Evolutionary conservation across 805 yeast species (phyloP).

Genomic region (Alloascoidea africana): DNA sequence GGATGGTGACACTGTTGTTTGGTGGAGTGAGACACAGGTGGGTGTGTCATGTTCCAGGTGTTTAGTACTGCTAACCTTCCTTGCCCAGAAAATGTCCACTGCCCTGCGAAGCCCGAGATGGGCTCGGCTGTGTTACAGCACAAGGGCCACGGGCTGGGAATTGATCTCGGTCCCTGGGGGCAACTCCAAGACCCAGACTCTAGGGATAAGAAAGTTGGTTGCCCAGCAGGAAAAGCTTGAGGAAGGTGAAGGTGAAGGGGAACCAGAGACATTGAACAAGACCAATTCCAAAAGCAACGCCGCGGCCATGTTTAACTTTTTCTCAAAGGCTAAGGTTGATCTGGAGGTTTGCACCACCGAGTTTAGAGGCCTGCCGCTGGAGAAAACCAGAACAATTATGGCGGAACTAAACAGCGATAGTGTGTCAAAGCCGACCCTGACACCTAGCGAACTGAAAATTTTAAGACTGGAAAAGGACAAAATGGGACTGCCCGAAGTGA

Average conservation of each 20-base stretch:
- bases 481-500: conserved; percentile 51
- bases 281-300: conserved; percentile 8
- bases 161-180: too few species aligned
- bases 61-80: too few species aligned
- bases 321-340: conserved; percentile 5
- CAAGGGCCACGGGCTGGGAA: too few species aligned
- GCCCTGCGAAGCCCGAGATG: too few species aligned
- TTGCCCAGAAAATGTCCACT: too few species aligned
- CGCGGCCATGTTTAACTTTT: conserved; percentile 7
- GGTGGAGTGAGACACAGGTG: too few species aligned
- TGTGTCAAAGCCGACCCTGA: conserved; percentile 14
- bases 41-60: too few species aligned
- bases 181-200: too few species aligned
- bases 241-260: conserved; percentile 2
- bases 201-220: too few species aligned
- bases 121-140: too few species aligned
- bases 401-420: conserved; percentile 12
- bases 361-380: conserved; percentile 16
- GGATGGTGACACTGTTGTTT: too few species aligned
- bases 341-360: conserved; percentile 10
- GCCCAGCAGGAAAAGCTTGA: conserved; percentile 5
- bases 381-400: too few species aligned
- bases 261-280: conserved; percentile 5
- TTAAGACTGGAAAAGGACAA: conserved; percentile 5
- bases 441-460: conserved; percentile 13